Base-by-base conservation (phyloP, 2,329 filamentous ascomycete genomes). In the Fragosphaeria purpurea region DNA sequence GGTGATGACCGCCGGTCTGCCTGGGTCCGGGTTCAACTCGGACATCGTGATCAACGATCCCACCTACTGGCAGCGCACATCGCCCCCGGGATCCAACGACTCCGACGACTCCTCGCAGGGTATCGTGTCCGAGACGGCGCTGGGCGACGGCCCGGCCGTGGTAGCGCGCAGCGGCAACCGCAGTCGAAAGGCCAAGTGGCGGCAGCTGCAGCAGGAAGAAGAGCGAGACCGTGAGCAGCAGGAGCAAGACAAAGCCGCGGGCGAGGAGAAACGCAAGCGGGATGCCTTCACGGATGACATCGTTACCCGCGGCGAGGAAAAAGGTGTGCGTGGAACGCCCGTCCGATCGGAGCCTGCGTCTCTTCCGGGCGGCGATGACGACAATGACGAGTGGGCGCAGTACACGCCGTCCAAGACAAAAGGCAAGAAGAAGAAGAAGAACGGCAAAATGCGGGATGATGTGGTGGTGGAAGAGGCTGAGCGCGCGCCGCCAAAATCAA, bases 21-120 rank as follows among this genome's bases (percentile, higher is more conserved):
- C 82, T 60, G 76, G 80, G n/a, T 77, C 80, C 44, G 85, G 85
- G 0, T 88, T 88, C 55, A 76, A 86, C 59, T 79, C 82, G 5
- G 76, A 84, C 41, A 79, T 88, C 51, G 80, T 88, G 44, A 82
- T 85, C 38, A 71, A 86, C 44, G 75, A 88, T 57, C 77, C 79
- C 0, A 69, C 65, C 1, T 88, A 82, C 59, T 78, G 78, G 56
- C 74, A 72, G 47, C 79, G 83, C 33, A 75, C 79, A 48, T 84
- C 82, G 1, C 80, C 82, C 7, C 80, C 81, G 4, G 76, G 76
- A 5, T 76, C 79, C 4, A 75, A 79, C 56, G 75, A 77, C 47
- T 7, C 7, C 11, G 52, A 50, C n/a, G 50, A 52, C 48, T 48
- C 52, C 30, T 43, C 48, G 5, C 44, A 37, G 30, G 48, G 47